phyloP scores from a whole-genome alignment of 2,329 filamentous ascomycete species.

The Mycosphaerella sp. region DNA sequence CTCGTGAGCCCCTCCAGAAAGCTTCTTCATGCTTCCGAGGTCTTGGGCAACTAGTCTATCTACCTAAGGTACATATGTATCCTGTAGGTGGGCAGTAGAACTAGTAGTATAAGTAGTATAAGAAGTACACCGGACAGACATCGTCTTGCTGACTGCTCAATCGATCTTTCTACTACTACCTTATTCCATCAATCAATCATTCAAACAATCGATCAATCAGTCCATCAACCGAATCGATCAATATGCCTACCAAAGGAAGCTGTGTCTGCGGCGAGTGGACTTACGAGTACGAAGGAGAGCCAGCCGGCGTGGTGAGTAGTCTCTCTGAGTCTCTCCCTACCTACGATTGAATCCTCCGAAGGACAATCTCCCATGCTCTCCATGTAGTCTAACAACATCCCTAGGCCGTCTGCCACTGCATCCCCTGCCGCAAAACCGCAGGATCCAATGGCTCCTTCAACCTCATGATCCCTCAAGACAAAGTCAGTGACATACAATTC shows the following conservation, averaged over 20 bases:
- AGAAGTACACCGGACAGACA: background rate
- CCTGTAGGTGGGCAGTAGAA: too few relatives aligned
- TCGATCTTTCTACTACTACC: background rate
- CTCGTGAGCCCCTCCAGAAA: too few relatives aligned
- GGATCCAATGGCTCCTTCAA: conserved; percentile 32
- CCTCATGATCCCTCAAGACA: conserved; percentile 25
- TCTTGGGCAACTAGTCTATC: too few relatives aligned
- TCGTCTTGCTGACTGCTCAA: background rate
- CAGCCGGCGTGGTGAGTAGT: conserved; percentile 24
- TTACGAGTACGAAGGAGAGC: conserved; percentile 33
- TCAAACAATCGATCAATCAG: background rate
- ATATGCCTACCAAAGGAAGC: conserved; percentile 21
- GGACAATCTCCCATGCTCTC: background rate
- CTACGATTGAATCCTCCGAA: too few relatives aligned
- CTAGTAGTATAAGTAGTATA: too few relatives aligned
- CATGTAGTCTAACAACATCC: too few relatives aligned
- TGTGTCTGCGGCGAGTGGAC: conserved; percentile 34
- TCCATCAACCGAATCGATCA: too few relatives aligned
- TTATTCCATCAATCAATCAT: background rate
- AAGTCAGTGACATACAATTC: too few relatives aligned
- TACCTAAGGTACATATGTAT: too few relatives aligned
- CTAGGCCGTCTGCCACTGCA: conserved; percentile 30
- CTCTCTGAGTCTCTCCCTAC: background rate
- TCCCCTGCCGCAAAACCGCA: conserved; percentile 31
- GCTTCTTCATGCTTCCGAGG: too few relatives aligned